Evolutionary conservation across 257 asterid species (phyloP).

Genomic region (Nicotiana noctiflora): DNA sequence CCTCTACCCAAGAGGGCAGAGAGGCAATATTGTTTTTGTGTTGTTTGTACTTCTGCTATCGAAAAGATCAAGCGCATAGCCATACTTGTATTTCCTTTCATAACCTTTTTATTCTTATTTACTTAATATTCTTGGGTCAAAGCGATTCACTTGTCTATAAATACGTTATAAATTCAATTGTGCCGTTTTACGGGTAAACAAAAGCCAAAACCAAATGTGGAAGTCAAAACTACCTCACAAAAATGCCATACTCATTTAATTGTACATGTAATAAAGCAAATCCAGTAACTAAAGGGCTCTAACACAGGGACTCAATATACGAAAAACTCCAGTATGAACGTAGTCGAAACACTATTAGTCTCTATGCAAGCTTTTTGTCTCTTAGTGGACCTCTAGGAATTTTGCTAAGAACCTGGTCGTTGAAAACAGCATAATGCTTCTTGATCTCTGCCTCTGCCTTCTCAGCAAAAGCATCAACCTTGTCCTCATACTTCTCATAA

Average conservation of each 20-base stretch:
- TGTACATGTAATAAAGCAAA: constrained; percentile 14
- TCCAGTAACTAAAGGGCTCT: constrained; percentile 27
- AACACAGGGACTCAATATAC: constrained; percentile 20
- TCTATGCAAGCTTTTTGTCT: constrained; percentile 53
- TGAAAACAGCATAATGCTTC: constrained; percentile 65
- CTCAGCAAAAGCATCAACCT: constrained; percentile 78
- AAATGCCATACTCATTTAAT: constrained; percentile 9
- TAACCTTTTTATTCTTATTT: too few relatives aligned
- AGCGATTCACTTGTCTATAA: too few relatives aligned
- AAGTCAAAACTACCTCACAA: constrained; percentile 24
- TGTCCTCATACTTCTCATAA: constrained; percentile 71
- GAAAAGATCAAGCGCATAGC: too few relatives aligned
- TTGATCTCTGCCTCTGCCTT: constrained; percentile 77
- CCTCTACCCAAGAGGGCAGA: too few relatives aligned
- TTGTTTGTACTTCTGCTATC: too few relatives aligned
- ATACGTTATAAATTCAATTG: too few relatives aligned
- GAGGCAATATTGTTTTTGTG: too few relatives aligned
- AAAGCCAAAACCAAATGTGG: constrained; percentile 12
- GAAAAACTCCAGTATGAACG: constrained; percentile 12
- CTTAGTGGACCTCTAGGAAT: constrained; percentile 58
- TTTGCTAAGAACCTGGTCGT: constrained; percentile 60
- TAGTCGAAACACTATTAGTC: constrained; percentile 5
- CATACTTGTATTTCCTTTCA: too few relatives aligned
- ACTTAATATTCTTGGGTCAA: too few relatives aligned
- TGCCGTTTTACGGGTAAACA: too few relatives aligned